A percentile compares a stretch with the other conserved stretches of the same genome.
These are phyloP conservation scores for Gonapodya sp. DNA, from an alignment of 192 early-diverging fungal genomes.

Conservation along the genomic window DNA sequence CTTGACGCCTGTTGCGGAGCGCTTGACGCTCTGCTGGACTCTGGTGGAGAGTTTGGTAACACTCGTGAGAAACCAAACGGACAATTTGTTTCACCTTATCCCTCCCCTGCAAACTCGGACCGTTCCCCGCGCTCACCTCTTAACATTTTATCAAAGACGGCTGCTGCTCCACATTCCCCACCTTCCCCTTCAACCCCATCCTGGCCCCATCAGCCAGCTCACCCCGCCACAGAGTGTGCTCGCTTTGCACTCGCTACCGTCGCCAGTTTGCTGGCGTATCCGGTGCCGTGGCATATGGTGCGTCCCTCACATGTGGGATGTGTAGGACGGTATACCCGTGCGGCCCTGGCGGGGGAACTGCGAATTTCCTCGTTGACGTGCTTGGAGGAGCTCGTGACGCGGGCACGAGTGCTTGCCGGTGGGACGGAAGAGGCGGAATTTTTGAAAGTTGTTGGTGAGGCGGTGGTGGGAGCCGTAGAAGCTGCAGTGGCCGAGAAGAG, in stretches of 20 bases:
- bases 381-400: background rate
- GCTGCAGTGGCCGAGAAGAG: background rate
- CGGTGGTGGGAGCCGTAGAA: background rate
- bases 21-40: background rate
- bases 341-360: background rate
- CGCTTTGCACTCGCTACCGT: background rate
- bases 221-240: background rate
- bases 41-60: background rate
- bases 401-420: background rate
- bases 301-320: background rate
- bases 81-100: background rate
- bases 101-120: background rate
- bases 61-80: too few relatives aligned
- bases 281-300: background rate
- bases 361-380: background rate
- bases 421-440: background rate
- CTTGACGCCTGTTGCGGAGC: background rate
- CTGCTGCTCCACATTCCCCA: background rate
- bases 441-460: background rate
- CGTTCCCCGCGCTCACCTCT: background rate
- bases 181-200: background rate
- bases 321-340: background rate
- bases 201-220: background rate
- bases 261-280: background rate
- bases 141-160: background rate